Base-by-base conservation (phyloP, 1,139 yeast genomes). In the Yamadazyma pseudoaaseri region DNA sequence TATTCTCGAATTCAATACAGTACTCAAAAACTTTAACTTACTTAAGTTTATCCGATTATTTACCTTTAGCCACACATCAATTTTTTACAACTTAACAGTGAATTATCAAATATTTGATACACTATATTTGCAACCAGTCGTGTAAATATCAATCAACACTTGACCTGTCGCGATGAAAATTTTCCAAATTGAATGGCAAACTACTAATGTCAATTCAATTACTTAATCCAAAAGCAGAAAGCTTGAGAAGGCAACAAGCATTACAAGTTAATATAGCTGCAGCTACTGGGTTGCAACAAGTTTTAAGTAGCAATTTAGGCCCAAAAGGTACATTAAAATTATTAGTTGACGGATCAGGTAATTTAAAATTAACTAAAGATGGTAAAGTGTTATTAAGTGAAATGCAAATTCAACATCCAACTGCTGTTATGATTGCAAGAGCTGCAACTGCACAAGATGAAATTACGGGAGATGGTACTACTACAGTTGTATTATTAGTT, bases 371-470 rank as follows among this genome's bases (percentile, higher is more conserved):
- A 51, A 92, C 99, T 41, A 92, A 92, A 58, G 99, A 92, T 61
- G 99, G 99, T 38, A 90, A 92, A 55, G 97, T 94, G 10, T 70
- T 92, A 43, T 69, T 92, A 41, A 78, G 87, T 18, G 98, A 92
- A 57, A 92, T 92, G 99, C 99, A 94, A 64, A 94, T 92, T 59
- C 97, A 92, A 60, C 92, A 92, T 47, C 99, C 99, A n/a, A 94
- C 99, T 3, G 99, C 99, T 0, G 95, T 92, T 23, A 86, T 94
- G 95, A 92, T 92, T 68, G 95, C 98, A 3, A 75, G 97, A 45
- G 98, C 97, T 8, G 99, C 99, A 35, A 81, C 96, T 31, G 97
- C 98, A 0, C 99, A 92, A 63, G 99, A 92, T 60, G 98, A 92
- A 59, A 89, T 94, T 56, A 86, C 98, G 10, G 99, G 99, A 34